A percentile compares a stretch with the other conserved stretches of the same genome.
phyloP scores from a whole-genome alignment of 208 protist species.

The Acanthamoeba lugdunensis region DNA sequence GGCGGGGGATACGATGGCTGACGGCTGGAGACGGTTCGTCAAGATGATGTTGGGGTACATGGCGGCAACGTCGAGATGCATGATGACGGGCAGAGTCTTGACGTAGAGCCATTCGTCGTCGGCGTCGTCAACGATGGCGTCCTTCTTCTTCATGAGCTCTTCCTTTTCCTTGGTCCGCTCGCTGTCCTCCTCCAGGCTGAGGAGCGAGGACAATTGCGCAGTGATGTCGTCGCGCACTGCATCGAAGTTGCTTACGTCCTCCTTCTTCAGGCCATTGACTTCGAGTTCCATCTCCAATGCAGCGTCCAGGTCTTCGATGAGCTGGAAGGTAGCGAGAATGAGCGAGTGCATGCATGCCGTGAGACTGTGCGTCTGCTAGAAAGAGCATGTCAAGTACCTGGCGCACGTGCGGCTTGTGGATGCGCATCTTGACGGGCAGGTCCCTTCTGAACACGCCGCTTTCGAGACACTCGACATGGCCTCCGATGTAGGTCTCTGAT shows the following conservation, averaged over 20 bases:
- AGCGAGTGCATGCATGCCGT: background rate
- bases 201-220: background rate
- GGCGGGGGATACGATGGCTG: constrained; percentile 92
- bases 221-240: constrained; percentile 86
- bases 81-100: constrained; percentile 95
- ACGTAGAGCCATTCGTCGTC: constrained; percentile 75
- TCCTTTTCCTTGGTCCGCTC: constrained; percentile 75
- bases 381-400: background rate
- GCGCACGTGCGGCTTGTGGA: constrained; percentile 60
- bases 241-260: constrained; percentile 89
- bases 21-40: constrained; percentile 97
- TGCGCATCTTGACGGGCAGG: constrained; percentile 87
- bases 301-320: constrained; percentile 94
- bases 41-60: constrained; percentile 99
- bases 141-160: constrained; percentile 79
- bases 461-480: constrained; percentile 89
- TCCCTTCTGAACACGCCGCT: constrained; percentile 96
- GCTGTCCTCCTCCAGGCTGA: constrained; percentile 58
- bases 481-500: constrained; percentile 98
- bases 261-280: constrained; percentile 85
- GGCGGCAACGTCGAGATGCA: constrained; percentile 99
- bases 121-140: background rate
- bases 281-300: constrained; percentile 89
- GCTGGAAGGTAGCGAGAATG: constrained; percentile 78
- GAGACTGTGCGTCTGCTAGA: background rate